Base-by-base conservation (phyloP, 2,329 filamentous ascomycete genomes). In the Alternaria panax region DNA sequence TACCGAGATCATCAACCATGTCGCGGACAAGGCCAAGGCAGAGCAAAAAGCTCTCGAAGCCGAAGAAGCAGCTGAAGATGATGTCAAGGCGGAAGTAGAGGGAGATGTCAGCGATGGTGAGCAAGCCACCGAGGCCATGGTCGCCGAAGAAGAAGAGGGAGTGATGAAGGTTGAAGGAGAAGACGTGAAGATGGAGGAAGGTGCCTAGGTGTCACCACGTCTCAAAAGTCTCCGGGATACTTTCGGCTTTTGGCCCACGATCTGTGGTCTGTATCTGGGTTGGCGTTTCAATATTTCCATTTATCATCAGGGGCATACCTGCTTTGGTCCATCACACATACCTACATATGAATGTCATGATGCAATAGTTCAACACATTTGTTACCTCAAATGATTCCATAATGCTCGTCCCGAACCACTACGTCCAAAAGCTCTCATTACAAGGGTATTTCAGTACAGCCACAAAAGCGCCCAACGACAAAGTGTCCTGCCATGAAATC, bases 1-100 rank as follows among this genome's bases (percentile, higher is more conserved):
- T 0, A 92, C 92, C 4, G 84, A 97, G 47, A 86, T 96, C 63
- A 77, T 74, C 53, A 78, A 78, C 53, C 72, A 76, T 28, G 74
- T 76, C 0, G 67, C 69, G 8, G 75, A 77, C 11, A 72, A 76
- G 62, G 71, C 69, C n/a, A 72, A 68, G 62, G 64, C 67, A 4
- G 71, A 67, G 48, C 58, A 64, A 25, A 54, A 59, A 30, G 65
- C 56, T 3, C 65, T 53, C n/a, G 63, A 65, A 9, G 68, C 66
- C 27, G 65, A 64, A 34, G 66, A 63, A 32, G 55, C 61, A n/a
- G 63, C 25, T 5, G 64, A 69, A 36, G 51, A 41, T 1, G 61
- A 43, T 45, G 57, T 34, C 18, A 59, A 59, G 14, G 41, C 28
- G 16, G 47, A 60, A 25, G 57, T 48, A 20, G 51, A 60, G 30